Conservation (phyloP, 1,139 yeast genomes). For the Geotrichum macrosporum region DNA sequence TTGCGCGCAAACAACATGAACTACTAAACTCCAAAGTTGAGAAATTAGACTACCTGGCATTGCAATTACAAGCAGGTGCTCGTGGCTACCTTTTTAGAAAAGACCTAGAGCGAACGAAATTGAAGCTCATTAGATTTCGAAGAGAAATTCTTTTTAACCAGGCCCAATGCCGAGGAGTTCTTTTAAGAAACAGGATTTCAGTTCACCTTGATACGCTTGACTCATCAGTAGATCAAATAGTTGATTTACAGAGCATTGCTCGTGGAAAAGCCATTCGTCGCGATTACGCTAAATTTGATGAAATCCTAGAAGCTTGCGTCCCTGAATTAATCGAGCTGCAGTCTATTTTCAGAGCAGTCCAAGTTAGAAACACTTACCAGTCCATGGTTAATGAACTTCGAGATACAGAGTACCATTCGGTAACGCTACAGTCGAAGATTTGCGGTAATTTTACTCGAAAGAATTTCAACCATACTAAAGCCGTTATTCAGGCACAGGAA, state of each 20-base stretch:
- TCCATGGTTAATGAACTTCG: slow-evolving; percentile 9
- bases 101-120: slow-evolving; percentile 18
- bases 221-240: slow-evolving; percentile 41
- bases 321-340: slow-evolving; percentile 65
- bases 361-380: slow-evolving; percentile 65
- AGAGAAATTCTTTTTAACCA: slow-evolving; percentile 41
- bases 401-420: slow-evolving; percentile 13
- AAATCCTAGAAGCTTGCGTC: slow-evolving; percentile 52
- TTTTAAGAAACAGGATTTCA: slow-evolving; percentile 49
- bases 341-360: slow-evolving; percentile 61
- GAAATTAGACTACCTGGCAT: slow-evolving; percentile 31
- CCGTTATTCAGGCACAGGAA: slow-evolving; percentile 12
- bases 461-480: slow-evolving; percentile 1
- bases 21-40: slow-evolving; percentile 13
- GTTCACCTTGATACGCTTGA: slow-evolving; percentile 50
- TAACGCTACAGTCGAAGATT: slow-evolving; percentile 47
- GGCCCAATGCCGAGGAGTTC: slow-evolving; percentile 42
- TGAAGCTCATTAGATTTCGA: slow-evolving; percentile 16
- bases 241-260: slow-evolving; percentile 47
- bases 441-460: slow-evolving; percentile 40
- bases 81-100: slow-evolving; percentile 35
- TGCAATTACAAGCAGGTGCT: slow-evolving; percentile 34
- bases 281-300: slow-evolving; percentile 41
- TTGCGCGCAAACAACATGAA: slow-evolving; percentile 35
- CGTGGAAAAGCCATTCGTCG: slow-evolving; percentile 47